Evolutionary conservation across 352 stramenopile species (phyloP), one percentile per base, ranked within the genome.

Genomic region (Phytophthora litchii): DNA sequence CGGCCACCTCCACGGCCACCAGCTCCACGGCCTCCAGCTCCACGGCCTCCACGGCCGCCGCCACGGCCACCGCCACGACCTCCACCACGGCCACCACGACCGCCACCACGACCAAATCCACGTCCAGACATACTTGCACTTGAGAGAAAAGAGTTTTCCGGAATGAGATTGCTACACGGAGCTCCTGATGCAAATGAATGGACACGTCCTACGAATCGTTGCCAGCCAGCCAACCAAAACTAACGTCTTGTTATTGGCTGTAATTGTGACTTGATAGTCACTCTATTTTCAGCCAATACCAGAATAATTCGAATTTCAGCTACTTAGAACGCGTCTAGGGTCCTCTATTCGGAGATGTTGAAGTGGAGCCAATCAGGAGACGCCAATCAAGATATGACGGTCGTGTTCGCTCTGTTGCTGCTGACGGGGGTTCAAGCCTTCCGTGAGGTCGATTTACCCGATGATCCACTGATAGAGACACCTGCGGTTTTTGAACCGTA

Each of bases 401-500:
- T 8, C 16, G 21, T 54, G 7, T 1, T 21, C 4, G 8, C 41
- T 25, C 19, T 66, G 25, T 12, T 67, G n/a, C 20, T 60, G 46
- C 41, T 61, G 37, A 13, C 44, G 40, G n/a, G 60, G 9, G 35
- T 16, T 46, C 21, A 0, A 3, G 38, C 41, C 41, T 91, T 79
- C 44, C 77, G 81, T 4, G 54, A 78, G 37, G 57, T 91, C 10
- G 65, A 56, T 16, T 70, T 70, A 20, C 53, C 51, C 0, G 60
- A 41, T 3, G 76, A 89, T 12, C 67, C 70, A 7, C 27, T 70
- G 3, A 52, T 60, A 1, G 53, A 43, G 4, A 75, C 70, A 9
- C 60, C 55, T 9, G 83, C 83, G 1, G 67, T 76, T 5, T 97
- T 97, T 42, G 72, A 87, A 50, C 91, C 92, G 12, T 97, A 97